Conservation (phyloP, 495 filamentous ascomycete species). For the Jackrogersella minutella region DNA sequence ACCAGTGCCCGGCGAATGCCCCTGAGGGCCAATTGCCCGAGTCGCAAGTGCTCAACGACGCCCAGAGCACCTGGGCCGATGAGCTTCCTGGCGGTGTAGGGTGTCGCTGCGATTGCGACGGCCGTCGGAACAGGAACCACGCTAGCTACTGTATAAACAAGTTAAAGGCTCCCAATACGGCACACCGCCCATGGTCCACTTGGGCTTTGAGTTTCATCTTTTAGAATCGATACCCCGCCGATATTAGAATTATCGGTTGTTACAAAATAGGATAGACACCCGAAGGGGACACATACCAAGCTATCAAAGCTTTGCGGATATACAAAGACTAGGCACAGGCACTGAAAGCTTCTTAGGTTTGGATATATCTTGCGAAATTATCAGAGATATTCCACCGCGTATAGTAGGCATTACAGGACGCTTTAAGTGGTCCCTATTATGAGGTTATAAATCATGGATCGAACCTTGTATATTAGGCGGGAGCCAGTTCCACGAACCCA, state of each 20-base stretch:
- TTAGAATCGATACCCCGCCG: background rate
- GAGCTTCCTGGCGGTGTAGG: constrained; percentile 52
- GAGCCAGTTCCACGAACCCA: too few relatives aligned
- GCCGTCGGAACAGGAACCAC: constrained; percentile 45
- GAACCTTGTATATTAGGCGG: too few relatives aligned
- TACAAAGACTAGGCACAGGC: background rate
- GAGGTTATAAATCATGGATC: background rate
- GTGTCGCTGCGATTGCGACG: constrained; percentile 56
- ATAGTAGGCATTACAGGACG: background rate
- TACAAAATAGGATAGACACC: background rate
- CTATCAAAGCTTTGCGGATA: background rate
- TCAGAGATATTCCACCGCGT: background rate
- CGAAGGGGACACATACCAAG: too few relatives aligned
- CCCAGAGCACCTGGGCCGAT: constrained; percentile 36
- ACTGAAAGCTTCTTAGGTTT: background rate
- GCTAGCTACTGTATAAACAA: constrained; percentile 46
- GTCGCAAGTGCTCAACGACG: constrained; percentile 42
- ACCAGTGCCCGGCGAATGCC: constrained; percentile 57
- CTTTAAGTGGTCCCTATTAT: background rate
- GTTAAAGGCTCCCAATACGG: constrained; percentile 49
- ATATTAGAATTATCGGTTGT: background rate
- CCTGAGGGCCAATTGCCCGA: constrained; percentile 50
- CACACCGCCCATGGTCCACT: constrained; percentile 36
- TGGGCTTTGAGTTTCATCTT: constrained; percentile 43
- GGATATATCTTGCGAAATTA: background rate